A percentile compares a stretch with the other conserved stretches of the same genome.
phyloP scores from a whole-genome alignment of 1,284 basidiomycete species.

The Stygiomarasmius scandens region DNA sequence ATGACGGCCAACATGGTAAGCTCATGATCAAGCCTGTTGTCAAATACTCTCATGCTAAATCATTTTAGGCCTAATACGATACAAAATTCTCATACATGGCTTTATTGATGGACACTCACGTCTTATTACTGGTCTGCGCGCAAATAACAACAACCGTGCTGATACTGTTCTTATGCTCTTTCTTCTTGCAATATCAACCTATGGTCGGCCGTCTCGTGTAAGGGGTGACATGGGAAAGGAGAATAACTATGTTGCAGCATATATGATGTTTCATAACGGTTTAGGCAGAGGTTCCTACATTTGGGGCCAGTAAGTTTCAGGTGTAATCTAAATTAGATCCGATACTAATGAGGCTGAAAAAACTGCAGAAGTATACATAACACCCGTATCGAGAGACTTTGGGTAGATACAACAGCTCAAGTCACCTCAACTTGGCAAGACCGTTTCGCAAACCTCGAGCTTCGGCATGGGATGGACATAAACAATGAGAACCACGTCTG shows the following conservation, averaged over 20 bases:
- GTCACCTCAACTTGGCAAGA: conserved; percentile 1
- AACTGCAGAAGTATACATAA: conserved; percentile 11
- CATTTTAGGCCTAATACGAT: conserved; percentile 28
- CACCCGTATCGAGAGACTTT: conserved; percentile 7
- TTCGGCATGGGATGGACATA: background rate
- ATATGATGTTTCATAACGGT: background rate
- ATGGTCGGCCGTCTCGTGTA: conserved; percentile 1
- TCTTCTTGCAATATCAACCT: background rate
- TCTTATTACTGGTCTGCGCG: conserved; percentile 27
- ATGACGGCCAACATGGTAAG: conserved; percentile 33
- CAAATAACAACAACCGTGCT: conserved; percentile 23
- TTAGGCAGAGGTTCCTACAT: background rate
- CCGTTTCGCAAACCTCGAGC: background rate
- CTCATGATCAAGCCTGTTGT: background rate
- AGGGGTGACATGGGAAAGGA: conserved; percentile 10
- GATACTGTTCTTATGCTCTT: conserved; percentile 4
- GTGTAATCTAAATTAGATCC: too few relatives aligned
- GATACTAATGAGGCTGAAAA: too few relatives aligned
- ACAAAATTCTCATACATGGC: conserved; percentile 34
- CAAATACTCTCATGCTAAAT: background rate
- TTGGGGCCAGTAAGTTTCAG: conserved; percentile 9
- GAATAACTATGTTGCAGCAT: conserved; percentile 2
- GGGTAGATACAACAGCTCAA: conserved; percentile 1
- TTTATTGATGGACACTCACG: conserved; percentile 35
- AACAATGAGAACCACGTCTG: conserved; percentile 3